These are phyloP conservation scores for Alternaria longipes DNA, from an alignment of 2,329 filamentous ascomycete species.

Conservation along the genomic window DNA sequence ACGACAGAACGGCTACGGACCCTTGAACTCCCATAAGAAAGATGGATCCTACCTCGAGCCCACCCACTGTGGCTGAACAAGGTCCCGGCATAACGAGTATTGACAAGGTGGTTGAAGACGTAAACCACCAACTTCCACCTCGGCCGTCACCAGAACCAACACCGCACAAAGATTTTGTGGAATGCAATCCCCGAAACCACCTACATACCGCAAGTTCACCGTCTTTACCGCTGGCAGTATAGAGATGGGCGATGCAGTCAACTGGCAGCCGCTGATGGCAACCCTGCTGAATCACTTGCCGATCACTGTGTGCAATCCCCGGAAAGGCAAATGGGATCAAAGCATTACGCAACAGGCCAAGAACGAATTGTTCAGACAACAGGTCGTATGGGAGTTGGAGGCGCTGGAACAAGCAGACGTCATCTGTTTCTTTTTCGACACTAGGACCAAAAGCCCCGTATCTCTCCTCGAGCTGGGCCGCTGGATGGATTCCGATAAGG, in stretches of 20 bases:
- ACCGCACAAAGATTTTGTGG: slow-evolving; percentile 23
- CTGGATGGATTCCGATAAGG: slow-evolving; percentile 55
- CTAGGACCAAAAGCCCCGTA: slow-evolving; percentile 63
- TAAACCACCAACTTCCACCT: slow-evolving; percentile 30
- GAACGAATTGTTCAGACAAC: slow-evolving; percentile 59
- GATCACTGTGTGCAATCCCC: slow-evolving; percentile 67
- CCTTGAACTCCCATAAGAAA: too few species aligned
- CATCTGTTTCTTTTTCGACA: slow-evolving; percentile 66
- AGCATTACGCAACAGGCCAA: slow-evolving; percentile 59
- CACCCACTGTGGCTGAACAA: too few species aligned
- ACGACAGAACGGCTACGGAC: too few species aligned
- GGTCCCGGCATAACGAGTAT: slow-evolving; percentile 17
- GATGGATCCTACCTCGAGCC: too few species aligned
- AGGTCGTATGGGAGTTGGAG: slow-evolving; percentile 70
- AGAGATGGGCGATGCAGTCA: slow-evolving; percentile 53
- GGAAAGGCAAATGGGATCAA: slow-evolving; percentile 65
- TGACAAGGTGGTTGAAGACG: slow-evolving; percentile 32
- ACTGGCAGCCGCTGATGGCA: slow-evolving; percentile 64
- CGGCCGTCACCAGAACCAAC: slow-evolving; percentile 17
- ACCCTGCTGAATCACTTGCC: slow-evolving; percentile 53
- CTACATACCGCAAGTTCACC: slow-evolving; percentile 43
- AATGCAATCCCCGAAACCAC: slow-evolving; percentile 26
- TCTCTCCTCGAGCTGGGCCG: slow-evolving; percentile 71
- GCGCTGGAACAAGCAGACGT: slow-evolving; percentile 64
- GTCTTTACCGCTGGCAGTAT: slow-evolving; percentile 70